Conservation (phyloP, 2,329 filamentous ascomycete species). For the Diaporthe batatas region DNA sequence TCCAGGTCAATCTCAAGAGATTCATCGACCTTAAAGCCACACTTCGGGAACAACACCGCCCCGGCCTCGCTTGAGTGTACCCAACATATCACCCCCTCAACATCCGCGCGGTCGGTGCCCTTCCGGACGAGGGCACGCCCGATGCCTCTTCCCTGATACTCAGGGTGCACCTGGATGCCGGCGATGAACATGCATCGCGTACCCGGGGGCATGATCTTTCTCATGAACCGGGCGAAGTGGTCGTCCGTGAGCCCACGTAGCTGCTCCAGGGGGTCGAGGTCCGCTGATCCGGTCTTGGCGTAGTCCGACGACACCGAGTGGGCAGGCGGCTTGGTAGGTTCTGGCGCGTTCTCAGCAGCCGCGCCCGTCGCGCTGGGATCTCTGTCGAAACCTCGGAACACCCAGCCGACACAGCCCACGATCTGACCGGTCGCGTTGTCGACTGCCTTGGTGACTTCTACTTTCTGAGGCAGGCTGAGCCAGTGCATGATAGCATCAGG, state of each 20-base stretch:
- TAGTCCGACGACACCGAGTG: slow-evolving; percentile 4
- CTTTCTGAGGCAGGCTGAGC: slow-evolving; percentile 45
- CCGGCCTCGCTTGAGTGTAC: slow-evolving; percentile 53
- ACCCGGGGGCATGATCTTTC: slow-evolving; percentile 46
- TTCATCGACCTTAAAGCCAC: slow-evolving; percentile 50
- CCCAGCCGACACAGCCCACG: slow-evolving; percentile 53
- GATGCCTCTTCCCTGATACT: slow-evolving; percentile 51
- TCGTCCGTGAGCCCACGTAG: slow-evolving; percentile 49
- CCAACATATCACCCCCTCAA: slow-evolving; percentile 50
- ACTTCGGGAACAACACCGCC: slow-evolving; percentile 49
- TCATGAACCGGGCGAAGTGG: slow-evolving; percentile 49
- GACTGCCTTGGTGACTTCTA: slow-evolving; percentile 51
- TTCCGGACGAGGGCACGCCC: slow-evolving; percentile 51
- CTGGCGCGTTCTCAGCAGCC: neutral
- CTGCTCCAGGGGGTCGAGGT: slow-evolving; percentile 47
- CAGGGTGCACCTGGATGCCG: slow-evolving; percentile 50
- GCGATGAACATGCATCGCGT: slow-evolving; percentile 53
- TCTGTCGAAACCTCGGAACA: slow-evolving; percentile 45
- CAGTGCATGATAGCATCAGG: slow-evolving; percentile 44
- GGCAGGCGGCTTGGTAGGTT: neutral
- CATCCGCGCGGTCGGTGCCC: slow-evolving; percentile 51
- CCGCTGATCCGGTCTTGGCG: slow-evolving; percentile 22
- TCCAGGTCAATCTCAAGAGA: slow-evolving; percentile 51
- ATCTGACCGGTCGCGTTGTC: slow-evolving; percentile 48
- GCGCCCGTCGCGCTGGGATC: neutral